These are phyloP conservation scores for Papiliotrema terrestris DNA, from an alignment of 1,284 basidiomycete genomes.

Conservation along the genomic window DNA sequence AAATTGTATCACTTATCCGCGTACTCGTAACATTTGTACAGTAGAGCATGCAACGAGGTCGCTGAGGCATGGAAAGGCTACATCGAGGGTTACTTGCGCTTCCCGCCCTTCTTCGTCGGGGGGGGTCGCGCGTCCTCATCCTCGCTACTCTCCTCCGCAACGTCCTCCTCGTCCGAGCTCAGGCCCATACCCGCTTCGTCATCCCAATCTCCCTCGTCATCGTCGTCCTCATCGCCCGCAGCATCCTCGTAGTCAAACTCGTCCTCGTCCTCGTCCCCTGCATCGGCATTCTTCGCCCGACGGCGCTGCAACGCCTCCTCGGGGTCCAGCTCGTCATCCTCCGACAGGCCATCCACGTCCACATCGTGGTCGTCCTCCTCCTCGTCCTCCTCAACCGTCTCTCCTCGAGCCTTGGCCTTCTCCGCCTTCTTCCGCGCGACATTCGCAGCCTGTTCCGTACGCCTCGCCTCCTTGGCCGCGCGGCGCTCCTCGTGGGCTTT, in stretches of 20 bases:
- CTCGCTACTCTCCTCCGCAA: constrained; percentile 27
- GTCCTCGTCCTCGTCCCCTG: constrained; percentile 32
- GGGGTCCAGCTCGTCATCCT: constrained; percentile 48
- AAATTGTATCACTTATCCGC: too few relatives aligned
- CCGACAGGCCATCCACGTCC: constrained; percentile 50
- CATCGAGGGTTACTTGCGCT: constrained; percentile 2
- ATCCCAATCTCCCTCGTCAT: constrained; percentile 50
- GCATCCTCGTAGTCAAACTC: constrained; percentile 46
- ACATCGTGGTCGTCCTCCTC: constrained; percentile 48
- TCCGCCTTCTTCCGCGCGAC: constrained; percentile 70
- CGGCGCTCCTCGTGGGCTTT: constrained; percentile 71
- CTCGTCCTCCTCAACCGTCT: constrained; percentile 41
- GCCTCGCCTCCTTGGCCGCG: constrained; percentile 66
- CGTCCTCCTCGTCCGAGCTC: constrained; percentile 47
- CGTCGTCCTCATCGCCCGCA: constrained; percentile 58
- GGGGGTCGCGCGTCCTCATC: constrained; percentile 29
- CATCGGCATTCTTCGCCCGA: constrained; percentile 21
- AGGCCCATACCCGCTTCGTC: constrained; percentile 51
- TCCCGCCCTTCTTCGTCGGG: constrained; percentile 10
- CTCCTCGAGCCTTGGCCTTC: constrained; percentile 30
- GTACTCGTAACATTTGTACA: too few relatives aligned
- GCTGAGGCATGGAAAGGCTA: too few relatives aligned
- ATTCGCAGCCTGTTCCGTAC: constrained; percentile 83
- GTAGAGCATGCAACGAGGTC: too few relatives aligned
- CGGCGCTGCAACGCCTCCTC: constrained; percentile 43